These are phyloP conservation scores for Discostella pseudostelligera DNA, from an alignment of 108 stramenopile species.

Conservation along the genomic window DNA sequence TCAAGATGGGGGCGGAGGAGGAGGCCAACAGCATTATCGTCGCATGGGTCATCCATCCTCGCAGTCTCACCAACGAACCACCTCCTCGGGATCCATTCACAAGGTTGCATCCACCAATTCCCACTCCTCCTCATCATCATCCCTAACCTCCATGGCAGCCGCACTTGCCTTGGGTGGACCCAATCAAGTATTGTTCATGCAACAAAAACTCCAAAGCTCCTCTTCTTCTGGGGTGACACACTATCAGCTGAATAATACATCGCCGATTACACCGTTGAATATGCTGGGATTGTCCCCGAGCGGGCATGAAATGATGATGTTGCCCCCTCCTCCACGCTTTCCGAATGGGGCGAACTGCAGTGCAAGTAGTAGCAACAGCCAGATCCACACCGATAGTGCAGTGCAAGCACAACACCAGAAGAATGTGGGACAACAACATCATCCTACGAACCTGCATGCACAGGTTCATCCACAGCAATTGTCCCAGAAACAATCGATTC, in stretches of 20 bases:
- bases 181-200: slow-evolving; percentile 37
- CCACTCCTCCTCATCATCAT: slow-evolving; percentile 39
- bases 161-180: slow-evolving; percentile 57
- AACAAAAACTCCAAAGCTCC: slow-evolving; percentile 36
- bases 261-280: slow-evolving; percentile 73
- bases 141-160: slow-evolving; percentile 50
- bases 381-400: not conserved
- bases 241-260: slow-evolving; percentile 23
- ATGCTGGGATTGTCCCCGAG: slow-evolving; percentile 50
- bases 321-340: slow-evolving; percentile 62
- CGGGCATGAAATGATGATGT: slow-evolving; percentile 71
- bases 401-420: not conserved
- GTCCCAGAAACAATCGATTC: not conserved
- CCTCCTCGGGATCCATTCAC: slow-evolving; percentile 33
- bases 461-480: not conserved
- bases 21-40: not conserved
- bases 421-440: not conserved
- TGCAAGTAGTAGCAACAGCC: slow-evolving; percentile 10
- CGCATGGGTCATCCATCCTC: not conserved
- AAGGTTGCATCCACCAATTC: slow-evolving; percentile 32
- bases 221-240: slow-evolving; percentile 5
- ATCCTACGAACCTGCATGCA: not conserved
- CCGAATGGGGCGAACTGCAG: slow-evolving; percentile 16
- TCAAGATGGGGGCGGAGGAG: not conserved
- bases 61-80: slow-evolving; percentile 6